Evolutionary conservation across 2,329 filamentous ascomycete species (phyloP), one percentile per base, ranked within the genome.

Genomic region (Botrytis pseudocinerea): DNA sequence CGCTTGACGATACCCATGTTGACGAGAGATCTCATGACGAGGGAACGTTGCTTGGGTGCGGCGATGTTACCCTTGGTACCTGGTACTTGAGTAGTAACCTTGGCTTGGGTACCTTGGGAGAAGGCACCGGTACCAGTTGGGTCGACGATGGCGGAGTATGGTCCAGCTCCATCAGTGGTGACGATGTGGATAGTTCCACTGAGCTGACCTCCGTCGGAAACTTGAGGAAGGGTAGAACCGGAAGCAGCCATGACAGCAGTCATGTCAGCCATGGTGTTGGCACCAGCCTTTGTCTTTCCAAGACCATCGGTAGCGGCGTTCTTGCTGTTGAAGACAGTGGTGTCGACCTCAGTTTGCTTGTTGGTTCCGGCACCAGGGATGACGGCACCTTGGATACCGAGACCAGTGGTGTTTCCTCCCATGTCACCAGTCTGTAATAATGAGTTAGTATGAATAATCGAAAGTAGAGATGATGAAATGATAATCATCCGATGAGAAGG

Each of bases 141-240:
- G 78, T 90, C 90, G 80, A 91, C 88, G 85, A 89, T 89, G 83
- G 89, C 91, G 10, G 83, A 86, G 72, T 78, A 77, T 69, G 78
- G 78, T 28, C 90, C 90, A 74, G 87, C 90, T 73, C 90, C 90
- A 76, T 92, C 90, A 54, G 84, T 84, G 82, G 91, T 92, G 80
- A 92, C 89, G 80, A 91, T 89, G 82, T 91, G 90, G 16, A 91
- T 83, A 1, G 88, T 91, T 85, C 92, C 91, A 77, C 82, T 82
- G 74, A 92, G 77, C 72, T 84, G 77, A 73, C 90, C 90, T 66
- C 89, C 89, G 0, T 83, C 77, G 10, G 83, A 84, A 77, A 92
- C 82, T 82, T 91, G 89, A 18, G 90, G 89, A 38, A 92, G 86
- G 73, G 82, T 77, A 74, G 82, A 82, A 73, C 89, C 89, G 9